phyloP scores from a whole-genome alignment of 2,329 filamentous ascomycete genomes.

The Diplodia sapinea region DNA sequence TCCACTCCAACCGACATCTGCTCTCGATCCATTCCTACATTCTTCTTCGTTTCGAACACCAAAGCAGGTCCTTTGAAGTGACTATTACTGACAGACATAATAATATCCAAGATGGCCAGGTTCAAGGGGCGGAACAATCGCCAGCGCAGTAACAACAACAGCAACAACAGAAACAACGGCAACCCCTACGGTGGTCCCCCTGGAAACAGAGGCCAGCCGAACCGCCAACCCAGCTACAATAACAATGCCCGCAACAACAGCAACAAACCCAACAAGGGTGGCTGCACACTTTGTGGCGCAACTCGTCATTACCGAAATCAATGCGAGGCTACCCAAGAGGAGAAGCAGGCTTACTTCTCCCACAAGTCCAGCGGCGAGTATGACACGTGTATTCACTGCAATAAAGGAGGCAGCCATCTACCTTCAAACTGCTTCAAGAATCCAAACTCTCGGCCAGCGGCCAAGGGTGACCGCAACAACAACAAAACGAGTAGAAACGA shows the following conservation, averaged over 20 bases:
- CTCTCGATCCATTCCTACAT: background rate
- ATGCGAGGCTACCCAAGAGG: background rate
- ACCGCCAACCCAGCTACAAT: too few species aligned
- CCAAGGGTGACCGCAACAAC: background rate
- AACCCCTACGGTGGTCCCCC: background rate
- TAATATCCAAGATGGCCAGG: background rate
- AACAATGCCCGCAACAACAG: background rate
- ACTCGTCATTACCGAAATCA: background rate
- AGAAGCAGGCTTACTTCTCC: background rate
- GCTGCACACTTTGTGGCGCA: conserved; percentile 3
- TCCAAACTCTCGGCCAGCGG: background rate
- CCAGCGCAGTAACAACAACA: background rate
- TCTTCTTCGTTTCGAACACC: background rate
- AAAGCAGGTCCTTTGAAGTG: background rate
- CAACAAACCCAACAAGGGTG: background rate
- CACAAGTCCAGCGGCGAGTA: background rate
- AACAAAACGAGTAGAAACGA: background rate
- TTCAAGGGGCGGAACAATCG: background rate
- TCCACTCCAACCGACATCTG: background rate
- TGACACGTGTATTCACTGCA: background rate
- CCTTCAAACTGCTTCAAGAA: background rate
- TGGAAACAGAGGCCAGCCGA: too few species aligned
- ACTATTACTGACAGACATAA: background rate
- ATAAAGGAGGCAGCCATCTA: background rate
- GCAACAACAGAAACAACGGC: background rate